Conservation (phyloP, 2,329 filamentous ascomycete genomes). For the Diaporthe australafricana region DNA sequence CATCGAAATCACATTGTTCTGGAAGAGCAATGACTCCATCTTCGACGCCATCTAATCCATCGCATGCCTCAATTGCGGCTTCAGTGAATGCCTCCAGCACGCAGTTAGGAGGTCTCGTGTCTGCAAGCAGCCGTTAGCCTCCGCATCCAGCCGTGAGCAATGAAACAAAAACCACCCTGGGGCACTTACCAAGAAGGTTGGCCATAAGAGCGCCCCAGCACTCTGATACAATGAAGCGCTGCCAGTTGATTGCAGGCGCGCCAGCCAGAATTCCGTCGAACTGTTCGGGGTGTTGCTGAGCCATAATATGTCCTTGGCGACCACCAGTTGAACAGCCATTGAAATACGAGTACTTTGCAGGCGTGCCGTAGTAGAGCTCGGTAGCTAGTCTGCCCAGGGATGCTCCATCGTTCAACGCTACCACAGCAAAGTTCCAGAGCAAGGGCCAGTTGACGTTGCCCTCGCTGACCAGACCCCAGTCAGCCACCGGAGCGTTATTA, state of each 20-base stretch:
- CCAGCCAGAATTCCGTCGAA: conserved; percentile 68
- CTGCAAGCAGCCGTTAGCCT: conserved; percentile 39
- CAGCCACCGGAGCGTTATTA: conserved; percentile 27
- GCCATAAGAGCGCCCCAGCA: conserved; percentile 48
- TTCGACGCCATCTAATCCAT: conserved; percentile 58
- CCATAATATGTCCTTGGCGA: conserved; percentile 64
- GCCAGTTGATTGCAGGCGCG: conserved; percentile 50
- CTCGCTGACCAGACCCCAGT: conserved; percentile 25
- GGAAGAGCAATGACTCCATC: conserved; percentile 55
- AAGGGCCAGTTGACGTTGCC: conserved; percentile 40
- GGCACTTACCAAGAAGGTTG: background rate
- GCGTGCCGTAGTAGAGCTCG: conserved; percentile 57
- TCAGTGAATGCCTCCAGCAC: conserved; percentile 51
- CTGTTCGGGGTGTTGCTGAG: conserved; percentile 63
- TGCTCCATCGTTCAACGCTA: conserved; percentile 45
- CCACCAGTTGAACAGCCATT: conserved; percentile 70
- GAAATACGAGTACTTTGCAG: conserved; percentile 61
- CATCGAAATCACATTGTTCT: conserved; percentile 46
- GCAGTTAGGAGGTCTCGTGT: conserved; percentile 54
- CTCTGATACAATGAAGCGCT: conserved; percentile 45
- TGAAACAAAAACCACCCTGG: too few relatives aligned
- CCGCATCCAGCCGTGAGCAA: background rate
- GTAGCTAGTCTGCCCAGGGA: conserved; percentile 55
- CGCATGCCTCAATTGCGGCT: conserved; percentile 55
- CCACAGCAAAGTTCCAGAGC: conserved; percentile 46